Base-by-base conservation (phyloP, 2,329 filamentous ascomycete species). In the Phyllosticta citribraziliensis region DNA sequence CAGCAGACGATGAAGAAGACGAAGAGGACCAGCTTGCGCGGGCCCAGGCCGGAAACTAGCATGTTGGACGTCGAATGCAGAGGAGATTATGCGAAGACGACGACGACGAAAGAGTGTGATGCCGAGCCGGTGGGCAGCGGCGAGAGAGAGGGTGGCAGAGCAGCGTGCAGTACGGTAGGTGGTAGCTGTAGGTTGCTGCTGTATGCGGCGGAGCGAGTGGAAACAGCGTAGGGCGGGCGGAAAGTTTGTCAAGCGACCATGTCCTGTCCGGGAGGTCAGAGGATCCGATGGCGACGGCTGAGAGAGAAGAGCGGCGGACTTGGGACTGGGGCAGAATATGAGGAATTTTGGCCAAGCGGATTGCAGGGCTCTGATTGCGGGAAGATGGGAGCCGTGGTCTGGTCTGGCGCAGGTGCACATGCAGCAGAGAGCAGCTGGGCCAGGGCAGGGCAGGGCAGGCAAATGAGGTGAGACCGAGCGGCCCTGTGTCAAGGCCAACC, bases 1-100 rank as follows among this genome's bases (percentile, higher is more conserved):
- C 55, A 33, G 40, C 61, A 59, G 11, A 72, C 58, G 65, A 40
- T 52, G 56, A 57, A 20, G 61, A 56, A 52, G 56, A 62, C 52
- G 33, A 59, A 52, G 47, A 62, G 56, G 61, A 59, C 56, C 61
- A 62, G 61, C 61, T 59, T 62, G 56, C 61, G 61, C 56, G 61
- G 61, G 33, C 60, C 60, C 51, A 62, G 55, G 50, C 55, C 60
- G 51, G 60, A 58, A 50, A 62, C 55, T n/a, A 62, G 60, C 60
- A 62, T 62, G 22, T 52, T 62, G 55, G 20, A 11, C 3, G 24
- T 35, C 17, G 27, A 17, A 56, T 51, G 55, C 14, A 27, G 52
- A 30, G n/a, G 55, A 33, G 56, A 56, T 53, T 24, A 30, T 52
- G 6, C 2, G 22, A 14, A 30, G 25, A 50, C 25, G 53, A 40